Evolutionary conservation across 192 early-diverging fungal genomes (phyloP).

Genomic region (Coemansia sp.): DNA sequence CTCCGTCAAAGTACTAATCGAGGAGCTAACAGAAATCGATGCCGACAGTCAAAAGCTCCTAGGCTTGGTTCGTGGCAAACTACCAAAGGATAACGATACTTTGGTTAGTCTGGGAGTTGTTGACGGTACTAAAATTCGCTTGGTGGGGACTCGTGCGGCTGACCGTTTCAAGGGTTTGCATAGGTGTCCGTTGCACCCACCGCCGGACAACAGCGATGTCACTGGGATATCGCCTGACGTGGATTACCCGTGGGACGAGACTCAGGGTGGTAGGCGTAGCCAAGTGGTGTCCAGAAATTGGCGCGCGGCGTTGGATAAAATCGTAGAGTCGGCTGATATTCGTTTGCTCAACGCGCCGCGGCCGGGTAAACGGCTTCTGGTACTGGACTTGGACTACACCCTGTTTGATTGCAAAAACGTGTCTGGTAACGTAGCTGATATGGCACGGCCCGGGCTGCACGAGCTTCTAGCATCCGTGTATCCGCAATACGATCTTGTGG

Average conservation of each 20-base stretch:
- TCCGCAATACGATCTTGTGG: conserved; percentile 71
- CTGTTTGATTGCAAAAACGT: conserved; percentile 71
- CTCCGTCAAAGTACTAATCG: conserved; percentile 49
- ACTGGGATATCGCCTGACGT: conserved; percentile 16
- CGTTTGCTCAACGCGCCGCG: conserved; percentile 40
- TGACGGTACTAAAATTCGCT: conserved; percentile 30
- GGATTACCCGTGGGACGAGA: not conserved
- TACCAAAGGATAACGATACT: conserved; percentile 57
- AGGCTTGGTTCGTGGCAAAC: conserved; percentile 65
- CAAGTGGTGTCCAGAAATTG: conserved; percentile 24
- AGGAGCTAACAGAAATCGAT: conserved; percentile 67
- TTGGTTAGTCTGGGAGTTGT: conserved; percentile 24
- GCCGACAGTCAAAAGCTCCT: conserved; percentile 71
- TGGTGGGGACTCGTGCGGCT: conserved; percentile 37
- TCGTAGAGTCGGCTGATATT: conserved; percentile 12
- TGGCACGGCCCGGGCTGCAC: conserved; percentile 67
- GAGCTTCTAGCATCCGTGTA: conserved; percentile 65
- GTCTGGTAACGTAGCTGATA: conserved; percentile 61
- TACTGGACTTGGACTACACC: conserved; percentile 80
- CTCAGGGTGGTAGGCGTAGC: conserved; percentile 3
- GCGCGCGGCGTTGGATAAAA: conserved; percentile 7
- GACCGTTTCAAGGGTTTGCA: conserved; percentile 19
- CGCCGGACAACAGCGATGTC: conserved; percentile 1
- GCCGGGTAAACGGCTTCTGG: conserved; percentile 63
- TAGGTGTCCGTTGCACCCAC: not conserved